These are phyloP conservation scores for Graphiopsis chlorocephala DNA, from an alignment of 2,329 filamentous ascomycete species.

Conservation along the genomic window DNA sequence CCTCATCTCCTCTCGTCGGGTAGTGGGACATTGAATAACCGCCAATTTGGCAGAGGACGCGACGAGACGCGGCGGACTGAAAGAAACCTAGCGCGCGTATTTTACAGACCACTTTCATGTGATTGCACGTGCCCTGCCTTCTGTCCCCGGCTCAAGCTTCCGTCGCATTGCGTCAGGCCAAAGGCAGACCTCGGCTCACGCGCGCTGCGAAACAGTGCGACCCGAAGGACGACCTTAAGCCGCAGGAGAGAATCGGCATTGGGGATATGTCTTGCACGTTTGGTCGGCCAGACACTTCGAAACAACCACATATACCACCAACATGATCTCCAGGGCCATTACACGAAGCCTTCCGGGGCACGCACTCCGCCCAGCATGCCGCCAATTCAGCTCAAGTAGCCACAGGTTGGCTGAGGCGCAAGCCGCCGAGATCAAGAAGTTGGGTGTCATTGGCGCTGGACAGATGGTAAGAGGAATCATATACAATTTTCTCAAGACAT, in stretches of 20 bases:
- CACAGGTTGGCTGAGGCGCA: slow-evolving; percentile 49
- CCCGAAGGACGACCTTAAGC: not conserved
- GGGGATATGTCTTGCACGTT: not conserved
- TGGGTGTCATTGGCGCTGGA: slow-evolving; percentile 90
- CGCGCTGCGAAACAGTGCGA: not conserved
- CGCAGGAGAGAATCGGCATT: slow-evolving; percentile 1
- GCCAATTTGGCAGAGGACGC: slow-evolving; percentile 6
- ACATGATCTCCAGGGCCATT: slow-evolving; percentile 2
- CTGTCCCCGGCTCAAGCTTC: not conserved
- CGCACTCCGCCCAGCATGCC: slow-evolving; percentile 30
- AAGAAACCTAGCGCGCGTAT: not conserved
- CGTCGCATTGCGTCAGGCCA: not conserved
- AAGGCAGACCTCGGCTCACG: slow-evolving; percentile 6
- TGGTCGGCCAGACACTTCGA: not conserved
- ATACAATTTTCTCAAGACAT: not conserved
- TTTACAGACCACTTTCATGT: not conserved
- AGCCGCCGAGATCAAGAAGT: slow-evolving; percentile 71
- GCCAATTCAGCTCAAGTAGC: slow-evolving; percentile 65
- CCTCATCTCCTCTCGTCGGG: not conserved
- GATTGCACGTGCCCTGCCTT: not conserved
- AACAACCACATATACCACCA: not conserved
- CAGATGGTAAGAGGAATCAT: slow-evolving; percentile 65
- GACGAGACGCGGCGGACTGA: slow-evolving; percentile 4
- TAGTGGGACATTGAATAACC: not conserved
- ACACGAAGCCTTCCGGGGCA: slow-evolving; percentile 14